Evolutionary conservation across 2,329 filamentous ascomycete species (phyloP).

Genomic region (Aureobasidium zeae): DNA sequence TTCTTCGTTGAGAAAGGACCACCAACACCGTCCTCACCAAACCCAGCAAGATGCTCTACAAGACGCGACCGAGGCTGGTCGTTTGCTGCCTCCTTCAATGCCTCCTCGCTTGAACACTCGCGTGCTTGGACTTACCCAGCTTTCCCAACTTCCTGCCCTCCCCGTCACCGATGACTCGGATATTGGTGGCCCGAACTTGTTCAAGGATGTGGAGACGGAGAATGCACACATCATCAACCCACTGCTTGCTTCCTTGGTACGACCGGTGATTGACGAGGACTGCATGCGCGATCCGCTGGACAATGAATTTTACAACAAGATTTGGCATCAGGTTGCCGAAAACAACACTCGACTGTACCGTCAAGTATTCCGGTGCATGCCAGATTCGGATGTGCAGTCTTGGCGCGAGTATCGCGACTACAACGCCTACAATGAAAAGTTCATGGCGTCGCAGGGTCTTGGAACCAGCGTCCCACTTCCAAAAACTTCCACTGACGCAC

Average conservation of each 20-base stretch:
- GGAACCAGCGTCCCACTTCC: conserved; percentile 41
- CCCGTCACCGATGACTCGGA: conserved; percentile 69
- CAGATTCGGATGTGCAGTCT: conserved; percentile 83
- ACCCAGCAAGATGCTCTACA: no score
- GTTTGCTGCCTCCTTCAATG: conserved; percentile 47
- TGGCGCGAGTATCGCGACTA: conserved; percentile 93
- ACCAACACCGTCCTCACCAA: background rate
- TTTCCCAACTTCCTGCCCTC: conserved; percentile 61
- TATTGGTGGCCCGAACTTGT: conserved; percentile 63
- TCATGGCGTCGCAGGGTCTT: conserved; percentile 55
- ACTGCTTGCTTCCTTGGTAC: conserved; percentile 56
- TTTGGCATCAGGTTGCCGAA: conserved; percentile 77
- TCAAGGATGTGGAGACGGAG: conserved; percentile 45
- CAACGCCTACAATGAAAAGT: conserved; percentile 64
- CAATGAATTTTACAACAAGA: conserved; percentile 72
- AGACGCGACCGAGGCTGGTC: conserved; percentile 17
- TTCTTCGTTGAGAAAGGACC: background rate
- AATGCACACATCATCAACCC: conserved; percentile 38
- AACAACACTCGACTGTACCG: conserved; percentile 96
- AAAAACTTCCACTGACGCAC: conserved; percentile 40
- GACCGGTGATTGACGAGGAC: conserved; percentile 69
- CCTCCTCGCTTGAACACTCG: conserved; percentile 53
- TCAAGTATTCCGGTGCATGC: conserved; percentile 91
- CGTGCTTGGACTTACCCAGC: conserved; percentile 57
- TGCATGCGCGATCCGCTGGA: conserved; percentile 90